A percentile compares a stretch with the other conserved stretches of the same genome.
Conservation (phyloP, 441 rosid genomes). For the Aquilaria agallochum region DNA sequence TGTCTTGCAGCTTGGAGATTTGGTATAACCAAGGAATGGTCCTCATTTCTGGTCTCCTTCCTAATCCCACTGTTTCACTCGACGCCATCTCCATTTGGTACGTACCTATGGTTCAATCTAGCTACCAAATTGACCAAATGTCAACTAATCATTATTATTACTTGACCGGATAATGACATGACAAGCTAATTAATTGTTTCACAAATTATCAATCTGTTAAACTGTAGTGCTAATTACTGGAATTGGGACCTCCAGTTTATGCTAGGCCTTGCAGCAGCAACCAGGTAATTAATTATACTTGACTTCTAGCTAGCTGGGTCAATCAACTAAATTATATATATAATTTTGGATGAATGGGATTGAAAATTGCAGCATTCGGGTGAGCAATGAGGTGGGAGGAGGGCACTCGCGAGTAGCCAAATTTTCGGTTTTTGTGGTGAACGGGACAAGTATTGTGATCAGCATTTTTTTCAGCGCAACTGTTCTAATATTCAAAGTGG, state of each 20-base stretch:
- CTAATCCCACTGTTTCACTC: slow-evolving; percentile 62
- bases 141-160: too few species aligned
- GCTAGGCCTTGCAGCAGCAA: slow-evolving; percentile 84
- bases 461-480: slow-evolving; percentile 42
- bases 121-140: too few species aligned
- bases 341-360: too few species aligned
- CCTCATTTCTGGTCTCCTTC: slow-evolving; percentile 66
- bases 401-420: slow-evolving; percentile 71
- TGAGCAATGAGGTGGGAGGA: slow-evolving; percentile 85
- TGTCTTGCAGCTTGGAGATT: slow-evolving; percentile 62
- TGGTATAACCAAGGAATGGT: slow-evolving; percentile 91
- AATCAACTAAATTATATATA: not conserved
- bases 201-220: not conserved
- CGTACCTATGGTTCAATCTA: not conserved
- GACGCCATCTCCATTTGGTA: slow-evolving; percentile 87
- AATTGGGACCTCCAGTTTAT: slow-evolving; percentile 92
- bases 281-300: slow-evolving; percentile 40
- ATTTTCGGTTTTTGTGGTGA: slow-evolving; percentile 68
- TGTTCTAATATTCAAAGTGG: slow-evolving; percentile 43
- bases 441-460: slow-evolving; percentile 44
- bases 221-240: slow-evolving; percentile 57
- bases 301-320: not conserved
- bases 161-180: too few species aligned
- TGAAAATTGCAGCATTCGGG: slow-evolving; percentile 47
- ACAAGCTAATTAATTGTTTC: too few species aligned